These are phyloP conservation scores for Metschnikowia rubicola DNA, from an alignment of 805 yeast species.

Conservation along the genomic window DNA sequence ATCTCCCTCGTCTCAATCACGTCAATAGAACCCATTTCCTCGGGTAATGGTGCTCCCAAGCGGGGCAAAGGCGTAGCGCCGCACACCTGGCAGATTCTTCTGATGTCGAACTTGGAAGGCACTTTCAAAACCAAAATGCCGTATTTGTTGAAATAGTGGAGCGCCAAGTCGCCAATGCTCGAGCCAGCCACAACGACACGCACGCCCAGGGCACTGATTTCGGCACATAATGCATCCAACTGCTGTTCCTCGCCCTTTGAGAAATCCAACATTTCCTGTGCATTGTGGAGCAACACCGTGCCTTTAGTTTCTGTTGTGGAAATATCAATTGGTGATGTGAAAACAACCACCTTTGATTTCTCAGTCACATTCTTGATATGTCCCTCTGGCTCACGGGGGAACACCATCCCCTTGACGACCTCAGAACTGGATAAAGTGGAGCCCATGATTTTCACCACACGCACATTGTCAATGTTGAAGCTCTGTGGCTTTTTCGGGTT, in stretches of 20 bases:
- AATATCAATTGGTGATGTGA: conserved; percentile 90
- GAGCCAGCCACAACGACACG: conserved; percentile 92
- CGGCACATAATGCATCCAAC: conserved; percentile 79
- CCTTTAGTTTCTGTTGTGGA: conserved; percentile 98
- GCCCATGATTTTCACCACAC: conserved; percentile 98
- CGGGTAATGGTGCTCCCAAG: conserved; percentile 92
- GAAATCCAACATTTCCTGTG: conserved; percentile 94
- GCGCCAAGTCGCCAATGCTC: conserved; percentile 86
- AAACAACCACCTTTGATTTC: conserved; percentile 84
- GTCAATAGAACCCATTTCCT: conserved; percentile 87
- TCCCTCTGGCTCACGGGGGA: conserved; percentile 97
- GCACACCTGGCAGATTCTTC: conserved; percentile 92
- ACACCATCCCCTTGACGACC: conserved; percentile 96
- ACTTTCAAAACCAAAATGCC: conserved; percentile 82
- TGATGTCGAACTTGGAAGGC: conserved; percentile 88
- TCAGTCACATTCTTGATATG: conserved; percentile 58
- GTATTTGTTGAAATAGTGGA: conserved; percentile 87
- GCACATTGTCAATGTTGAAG: conserved; percentile 88
- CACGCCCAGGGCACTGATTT: conserved; percentile 79
- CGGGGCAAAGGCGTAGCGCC: conserved; percentile 96
- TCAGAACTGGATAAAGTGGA: conserved; percentile 66
- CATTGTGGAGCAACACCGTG: conserved; percentile 91
- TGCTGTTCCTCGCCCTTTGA: conserved; percentile 95
- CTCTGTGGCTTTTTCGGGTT: conserved; percentile 61
- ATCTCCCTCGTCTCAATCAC: conserved; percentile 87